Conservation (phyloP, 805 yeast species). For the Saccharomyces kudriavzevii region DNA sequence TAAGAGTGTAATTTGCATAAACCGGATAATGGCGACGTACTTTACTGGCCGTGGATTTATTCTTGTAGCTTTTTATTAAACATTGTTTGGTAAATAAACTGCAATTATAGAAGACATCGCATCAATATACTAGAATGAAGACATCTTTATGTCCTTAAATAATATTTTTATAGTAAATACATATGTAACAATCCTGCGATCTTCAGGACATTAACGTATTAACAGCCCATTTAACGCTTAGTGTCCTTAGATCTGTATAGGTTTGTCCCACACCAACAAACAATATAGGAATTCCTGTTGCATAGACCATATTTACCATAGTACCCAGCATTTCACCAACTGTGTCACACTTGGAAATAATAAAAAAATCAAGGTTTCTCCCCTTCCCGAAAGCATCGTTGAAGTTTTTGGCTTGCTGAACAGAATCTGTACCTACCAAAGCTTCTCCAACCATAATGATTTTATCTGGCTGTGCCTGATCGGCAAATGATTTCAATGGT, state of each 20-base stretch:
- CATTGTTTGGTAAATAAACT: neutral
- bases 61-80: neutral
- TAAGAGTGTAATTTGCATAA: neutral
- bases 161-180: neutral
- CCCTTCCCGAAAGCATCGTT: constrained; percentile 85
- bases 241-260: constrained; percentile 83
- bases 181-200: neutral
- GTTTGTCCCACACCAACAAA: constrained; percentile 97
- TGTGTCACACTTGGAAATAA: constrained; percentile 91
- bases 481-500: constrained; percentile 88
- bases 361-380: constrained; percentile 78
- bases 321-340: constrained; percentile 95
- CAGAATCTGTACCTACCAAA: constrained; percentile 93
- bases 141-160: neutral
- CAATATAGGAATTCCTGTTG: constrained; percentile 89
- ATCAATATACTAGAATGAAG: neutral
- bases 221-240: constrained; percentile 90
- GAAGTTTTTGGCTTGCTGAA: constrained; percentile 88
- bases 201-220: constrained; percentile 60
- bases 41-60: neutral
- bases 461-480: constrained; percentile 90
- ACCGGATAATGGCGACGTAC: neutral
- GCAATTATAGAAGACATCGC: neutral
- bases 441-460: constrained; percentile 99
- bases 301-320: constrained; percentile 94